Percentiles rank a stretch among this genome's conserved stretches.
Conservation (phyloP, 1,284 basidiomycete species). For the Ceratobasidium sp. region DNA sequence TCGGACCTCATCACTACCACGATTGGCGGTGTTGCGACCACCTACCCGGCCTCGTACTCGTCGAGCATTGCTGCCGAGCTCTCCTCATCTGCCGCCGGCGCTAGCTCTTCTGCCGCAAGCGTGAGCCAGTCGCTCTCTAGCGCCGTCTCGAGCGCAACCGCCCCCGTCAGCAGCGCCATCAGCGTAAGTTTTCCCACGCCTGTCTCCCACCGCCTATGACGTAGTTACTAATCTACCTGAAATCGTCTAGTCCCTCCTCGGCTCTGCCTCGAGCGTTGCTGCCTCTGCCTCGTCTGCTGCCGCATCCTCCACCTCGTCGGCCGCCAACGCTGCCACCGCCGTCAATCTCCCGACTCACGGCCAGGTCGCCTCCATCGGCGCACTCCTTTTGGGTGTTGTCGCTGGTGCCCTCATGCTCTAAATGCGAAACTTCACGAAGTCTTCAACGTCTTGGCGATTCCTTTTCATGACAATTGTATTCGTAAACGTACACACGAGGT, state of each 20-base stretch:
- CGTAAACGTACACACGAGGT: conserved; percentile 13
- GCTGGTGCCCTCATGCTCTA: conserved; percentile 35
- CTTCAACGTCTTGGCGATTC: not conserved
- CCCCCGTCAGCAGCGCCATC: not conserved
- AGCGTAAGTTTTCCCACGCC: conserved; percentile 24
- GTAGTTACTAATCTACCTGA: not conserved
- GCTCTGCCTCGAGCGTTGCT: not conserved
- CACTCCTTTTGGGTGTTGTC: conserved; percentile 10
- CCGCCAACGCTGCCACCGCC: conserved; percentile 24
- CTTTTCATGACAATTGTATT: not conserved
- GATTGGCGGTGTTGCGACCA: conserved; percentile 10
- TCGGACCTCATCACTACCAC: conserved; percentile 19
- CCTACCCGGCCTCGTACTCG: conserved; percentile 2
- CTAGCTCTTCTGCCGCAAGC: conserved; percentile 5
- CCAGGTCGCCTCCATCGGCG: conserved; percentile 23
- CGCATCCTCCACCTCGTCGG: not conserved
- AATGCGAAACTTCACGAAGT: not conserved
- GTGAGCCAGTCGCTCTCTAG: not conserved
- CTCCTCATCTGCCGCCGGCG: not conserved
- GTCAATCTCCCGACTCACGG: conserved; percentile 1
- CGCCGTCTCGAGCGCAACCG: conserved; percentile 15
- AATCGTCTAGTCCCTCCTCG: conserved; percentile 9
- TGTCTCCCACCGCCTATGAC: not conserved
- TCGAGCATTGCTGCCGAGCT: conserved; percentile 9
- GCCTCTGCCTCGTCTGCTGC: not conserved